Evolutionary conservation across 805 yeast genomes (phyloP).

Genomic region (Candida sithepensis): DNA sequence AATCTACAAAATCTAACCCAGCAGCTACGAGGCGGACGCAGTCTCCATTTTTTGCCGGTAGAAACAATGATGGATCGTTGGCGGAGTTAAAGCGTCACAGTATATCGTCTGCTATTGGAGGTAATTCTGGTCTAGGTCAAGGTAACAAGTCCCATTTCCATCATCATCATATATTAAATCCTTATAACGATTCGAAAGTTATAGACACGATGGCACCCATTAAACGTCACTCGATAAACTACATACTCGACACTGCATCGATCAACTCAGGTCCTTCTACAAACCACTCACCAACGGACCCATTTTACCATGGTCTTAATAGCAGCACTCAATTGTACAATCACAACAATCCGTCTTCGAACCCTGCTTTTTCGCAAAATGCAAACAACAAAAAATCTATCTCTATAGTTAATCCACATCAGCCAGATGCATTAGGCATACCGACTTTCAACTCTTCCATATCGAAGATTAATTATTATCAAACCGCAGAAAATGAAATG

Average conservation of each 20-base stretch:
- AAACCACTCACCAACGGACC: not conserved
- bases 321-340: not conserved
- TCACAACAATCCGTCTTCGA: not conserved
- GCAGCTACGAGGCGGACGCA: conserved; percentile 7
- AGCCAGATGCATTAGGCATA: not conserved
- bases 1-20: conserved; percentile 8
- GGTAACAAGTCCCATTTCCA: conserved; percentile 5
- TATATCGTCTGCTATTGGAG: conserved; percentile 13
- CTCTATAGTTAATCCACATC: conserved; percentile 13
- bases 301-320: not conserved
- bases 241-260: conserved; percentile 2
- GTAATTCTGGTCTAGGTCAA: conserved; percentile 1
- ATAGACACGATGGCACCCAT: conserved; percentile 25
- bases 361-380: not conserved
- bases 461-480: conserved; percentile 23
- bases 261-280: not conserved
- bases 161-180: conserved; percentile 18
- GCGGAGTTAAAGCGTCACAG: conserved; percentile 22
- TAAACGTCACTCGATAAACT: conserved; percentile 7
- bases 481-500: conserved; percentile 11
- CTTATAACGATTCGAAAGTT: conserved; percentile 28
- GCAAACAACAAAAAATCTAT: conserved; percentile 16
- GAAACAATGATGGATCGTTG: not conserved
- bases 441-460: conserved; percentile 20
- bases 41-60: conserved; percentile 11